These are phyloP conservation scores for Epichloe uncinata DNA, from an alignment of 2,329 filamentous ascomycete genomes.

Conservation along the genomic window DNA sequence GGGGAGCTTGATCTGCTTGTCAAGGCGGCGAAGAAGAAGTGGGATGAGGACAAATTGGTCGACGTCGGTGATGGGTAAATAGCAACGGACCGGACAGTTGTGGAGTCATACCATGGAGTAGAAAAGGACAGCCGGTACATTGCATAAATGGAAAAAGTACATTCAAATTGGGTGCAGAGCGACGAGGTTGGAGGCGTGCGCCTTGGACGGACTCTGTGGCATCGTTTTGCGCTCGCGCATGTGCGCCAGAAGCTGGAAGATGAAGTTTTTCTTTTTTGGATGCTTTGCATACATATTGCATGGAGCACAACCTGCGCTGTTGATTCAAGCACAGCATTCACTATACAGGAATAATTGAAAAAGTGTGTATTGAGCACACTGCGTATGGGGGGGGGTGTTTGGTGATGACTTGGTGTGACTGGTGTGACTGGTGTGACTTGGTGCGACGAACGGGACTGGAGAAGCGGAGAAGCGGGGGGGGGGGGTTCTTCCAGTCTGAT, in stretches of 20 bases:
- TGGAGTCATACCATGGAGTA: neutral
- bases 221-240: neutral
- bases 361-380: neutral
- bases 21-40: constrained; percentile 43
- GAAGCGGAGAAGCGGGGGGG: no score
- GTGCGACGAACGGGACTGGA: no score
- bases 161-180: no score
- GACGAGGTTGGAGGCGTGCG: no score
- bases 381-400: no score
- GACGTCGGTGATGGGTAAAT: constrained; percentile 14
- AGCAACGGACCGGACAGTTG: neutral
- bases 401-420: no score
- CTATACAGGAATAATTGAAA: neutral
- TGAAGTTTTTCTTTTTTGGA: neutral
- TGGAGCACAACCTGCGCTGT: neutral
- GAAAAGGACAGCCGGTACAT: neutral
- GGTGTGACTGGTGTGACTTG: no score
- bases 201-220: neutral
- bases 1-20: constrained; percentile 39
- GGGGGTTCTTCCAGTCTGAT: no score
- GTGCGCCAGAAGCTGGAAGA: constrained; percentile 4
- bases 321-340: no score
- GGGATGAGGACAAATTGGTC: constrained; percentile 26
- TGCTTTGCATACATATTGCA: neutral
- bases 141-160: no score